Evolutionary conservation across 345 rosid species (phyloP).

Genomic region (Eucalyptus marginata): DNA sequence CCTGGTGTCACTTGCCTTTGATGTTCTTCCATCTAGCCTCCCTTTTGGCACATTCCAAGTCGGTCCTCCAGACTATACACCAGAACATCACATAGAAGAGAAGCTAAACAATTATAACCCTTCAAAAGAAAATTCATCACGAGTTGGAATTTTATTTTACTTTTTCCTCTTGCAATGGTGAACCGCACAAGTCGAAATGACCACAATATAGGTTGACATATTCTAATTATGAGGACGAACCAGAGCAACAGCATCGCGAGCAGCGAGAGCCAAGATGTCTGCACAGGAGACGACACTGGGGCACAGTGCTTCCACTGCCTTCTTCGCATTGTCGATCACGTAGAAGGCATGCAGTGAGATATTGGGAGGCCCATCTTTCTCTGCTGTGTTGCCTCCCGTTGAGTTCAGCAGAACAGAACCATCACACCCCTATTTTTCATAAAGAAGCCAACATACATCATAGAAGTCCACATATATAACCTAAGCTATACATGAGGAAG

Average conservation of each 20-base stretch:
- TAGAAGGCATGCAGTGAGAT: slow-evolving; percentile 80
- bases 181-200: neutral
- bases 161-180: neutral
- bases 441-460: neutral
- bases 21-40: slow-evolving; percentile 75
- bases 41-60: slow-evolving; percentile 86
- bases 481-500: neutral
- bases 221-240: slow-evolving; percentile 13
- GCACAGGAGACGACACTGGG: slow-evolving; percentile 88
- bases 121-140: neutral
- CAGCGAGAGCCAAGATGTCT: slow-evolving; percentile 74
- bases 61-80: slow-evolving; percentile 78
- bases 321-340: slow-evolving; percentile 74
- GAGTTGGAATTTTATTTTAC: neutral
- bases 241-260: slow-evolving; percentile 73
- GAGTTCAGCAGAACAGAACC: slow-evolving; percentile 70
- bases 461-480: neutral
- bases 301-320: slow-evolving; percentile 61
- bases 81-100: neutral
- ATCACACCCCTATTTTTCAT: slow-evolving; percentile 61
- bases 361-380: slow-evolving; percentile 92
- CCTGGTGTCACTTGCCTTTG: slow-evolving; percentile 68
- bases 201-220: neutral
- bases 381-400: slow-evolving; percentile 54
- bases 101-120: neutral